Base-by-base conservation (phyloP, 139 green algal genomes). In the Deuterostichococcus epilithicus region DNA sequence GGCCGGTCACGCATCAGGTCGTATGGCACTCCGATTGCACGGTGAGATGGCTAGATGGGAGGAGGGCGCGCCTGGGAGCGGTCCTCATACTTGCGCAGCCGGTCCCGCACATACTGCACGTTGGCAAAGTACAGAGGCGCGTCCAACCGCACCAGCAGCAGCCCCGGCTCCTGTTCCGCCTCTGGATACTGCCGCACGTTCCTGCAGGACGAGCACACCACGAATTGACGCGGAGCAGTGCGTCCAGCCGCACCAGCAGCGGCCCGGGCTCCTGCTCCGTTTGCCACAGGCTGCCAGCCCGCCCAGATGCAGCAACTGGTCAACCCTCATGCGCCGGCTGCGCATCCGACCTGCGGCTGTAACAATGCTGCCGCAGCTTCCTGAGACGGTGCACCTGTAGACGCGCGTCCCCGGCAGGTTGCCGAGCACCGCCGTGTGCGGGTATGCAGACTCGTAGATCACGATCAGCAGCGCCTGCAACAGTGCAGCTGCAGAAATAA, bases 71-170 rank as follows among this genome's bases (percentile, higher is more conserved):
- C 32, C 52, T 77, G n/a, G 5, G 52, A 30, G 32, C 47, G 35
- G n/a, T 76, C 58, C 73, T 79, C 68, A 39, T 70, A 59, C 39
- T 77, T 28, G 23, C 47, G 32, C 18, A 78, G 25, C 25, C 39
- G 37, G 6, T 81, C 77, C 35, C 71, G 76, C 45, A 89, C 77
- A n/a, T 74, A 81, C 72, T 73, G 33, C 5, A 82, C 78, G 47
- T 90, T 90, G 47, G 85, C 84, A 72, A 90, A 90, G 79, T 82
- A 89, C 22, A 89, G 25, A 18, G 85, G 84, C 6, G 73, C 83
- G 39, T 87, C 73, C 4, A 90, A 76, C 15, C 86, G 78, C 34
- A 91, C 15, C 8, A 87, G 70, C 1, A 86, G 39, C 13, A 89
- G 74, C 20, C 34, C 6, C 38, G 18, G 38, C 36, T 77, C 38